These are phyloP conservation scores for Ilex paraguariensis DNA, from an alignment of 305 asterid species.

Conservation along the genomic window DNA sequence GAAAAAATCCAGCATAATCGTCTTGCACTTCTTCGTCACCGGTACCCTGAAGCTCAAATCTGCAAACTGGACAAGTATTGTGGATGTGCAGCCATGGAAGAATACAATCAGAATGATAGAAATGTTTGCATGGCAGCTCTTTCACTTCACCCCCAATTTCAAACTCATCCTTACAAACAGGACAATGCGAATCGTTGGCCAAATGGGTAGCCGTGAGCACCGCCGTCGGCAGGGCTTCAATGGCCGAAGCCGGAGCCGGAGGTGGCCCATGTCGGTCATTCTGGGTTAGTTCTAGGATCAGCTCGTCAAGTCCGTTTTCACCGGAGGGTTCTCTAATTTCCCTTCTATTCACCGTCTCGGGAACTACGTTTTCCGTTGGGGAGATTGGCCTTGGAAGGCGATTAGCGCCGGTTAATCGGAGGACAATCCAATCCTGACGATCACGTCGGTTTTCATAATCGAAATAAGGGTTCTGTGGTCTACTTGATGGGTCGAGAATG, in stretches of 20 bases:
- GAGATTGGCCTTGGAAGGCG: slow-evolving; percentile 34
- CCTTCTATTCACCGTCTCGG: not conserved
- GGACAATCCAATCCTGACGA: slow-evolving; percentile 36
- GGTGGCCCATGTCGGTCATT: slow-evolving; percentile 44
- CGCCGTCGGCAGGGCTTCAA: slow-evolving; percentile 46
- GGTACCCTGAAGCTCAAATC: slow-evolving; percentile 43
- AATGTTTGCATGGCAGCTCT: slow-evolving; percentile 82
- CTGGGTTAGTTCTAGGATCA: slow-evolving; percentile 31
- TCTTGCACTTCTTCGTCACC: slow-evolving; percentile 13
- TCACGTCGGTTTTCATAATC: slow-evolving; percentile 5
- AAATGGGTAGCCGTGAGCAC: slow-evolving; percentile 33
- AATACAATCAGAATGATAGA: slow-evolving; percentile 71
- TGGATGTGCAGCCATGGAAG: slow-evolving; percentile 73
- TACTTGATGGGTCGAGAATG: slow-evolving; percentile 38
- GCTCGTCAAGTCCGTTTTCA: slow-evolving; percentile 15
- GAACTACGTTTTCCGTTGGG: slow-evolving; percentile 10
- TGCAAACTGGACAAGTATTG: slow-evolving; percentile 85
- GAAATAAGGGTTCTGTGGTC: slow-evolving; percentile 7
- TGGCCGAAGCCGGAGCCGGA: slow-evolving; percentile 29
- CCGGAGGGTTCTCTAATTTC: not conserved
- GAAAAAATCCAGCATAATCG: slow-evolving; percentile 14
- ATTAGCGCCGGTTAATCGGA: slow-evolving; percentile 61
- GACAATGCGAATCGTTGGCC: slow-evolving; percentile 46
- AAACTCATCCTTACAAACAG: slow-evolving; percentile 89
- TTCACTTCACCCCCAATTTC: slow-evolving; percentile 49